A percentile compares a stretch with the other conserved stretches of the same genome.
phyloP scores from a whole-genome alignment of 129 eudicot species.

The Silybum marianum region DNA sequence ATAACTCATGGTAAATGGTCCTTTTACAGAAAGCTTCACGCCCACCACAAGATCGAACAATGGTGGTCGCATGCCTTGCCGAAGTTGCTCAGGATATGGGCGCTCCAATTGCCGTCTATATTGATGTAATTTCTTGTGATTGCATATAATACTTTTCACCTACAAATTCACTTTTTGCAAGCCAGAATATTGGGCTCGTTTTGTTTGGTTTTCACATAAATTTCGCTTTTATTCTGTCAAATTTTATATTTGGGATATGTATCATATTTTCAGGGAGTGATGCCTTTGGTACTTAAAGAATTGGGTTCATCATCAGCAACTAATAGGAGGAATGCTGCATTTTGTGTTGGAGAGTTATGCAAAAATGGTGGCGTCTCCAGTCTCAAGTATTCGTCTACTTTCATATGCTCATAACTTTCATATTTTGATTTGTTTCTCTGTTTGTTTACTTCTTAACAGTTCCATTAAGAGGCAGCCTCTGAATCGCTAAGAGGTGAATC shows the following conservation, averaged over 20 bases:
- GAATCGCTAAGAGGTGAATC: too few species aligned
- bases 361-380: conserved; percentile 80
- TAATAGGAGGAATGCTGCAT: conserved; percentile 97
- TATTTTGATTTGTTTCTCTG: background rate
- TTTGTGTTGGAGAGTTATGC: conserved; percentile 93
- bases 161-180: background rate
- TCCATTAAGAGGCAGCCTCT: too few species aligned
- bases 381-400: conserved; percentile 65
- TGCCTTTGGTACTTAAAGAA: conserved; percentile 91
- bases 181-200: too few species aligned
- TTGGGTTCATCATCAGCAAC: conserved; percentile 75
- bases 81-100: conserved; percentile 99
- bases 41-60: conserved; percentile 95
- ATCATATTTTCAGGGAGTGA: conserved; percentile 67
- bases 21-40: conserved; percentile 83
- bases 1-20: conserved; percentile 20
- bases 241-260: conserved; percentile 3
- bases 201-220: background rate
- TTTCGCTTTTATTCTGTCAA: background rate
- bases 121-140: conserved; percentile 58
- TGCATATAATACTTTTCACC: conserved; percentile 1
- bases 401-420: background rate
- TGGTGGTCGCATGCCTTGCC: conserved; percentile 98
- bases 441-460: too few species aligned
- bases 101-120: conserved; percentile 81